Conservation (phyloP, 768 basidiomycete genomes). For the Trametes meyenii region DNA sequence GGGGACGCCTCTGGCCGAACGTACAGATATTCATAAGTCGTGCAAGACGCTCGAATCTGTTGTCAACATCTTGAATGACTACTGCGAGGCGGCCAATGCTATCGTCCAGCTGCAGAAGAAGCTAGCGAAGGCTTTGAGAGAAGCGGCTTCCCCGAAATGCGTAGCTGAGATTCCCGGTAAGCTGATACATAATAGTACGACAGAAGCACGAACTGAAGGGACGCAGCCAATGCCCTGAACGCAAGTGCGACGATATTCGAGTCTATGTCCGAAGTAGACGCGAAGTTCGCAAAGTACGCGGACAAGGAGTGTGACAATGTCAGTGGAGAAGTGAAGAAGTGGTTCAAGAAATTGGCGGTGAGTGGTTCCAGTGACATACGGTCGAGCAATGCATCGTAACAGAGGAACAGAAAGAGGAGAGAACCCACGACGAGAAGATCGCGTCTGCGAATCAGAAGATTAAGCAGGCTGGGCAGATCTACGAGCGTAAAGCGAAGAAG, state of each 20-base stretch:
- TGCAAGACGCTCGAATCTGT: slow-evolving; percentile 77
- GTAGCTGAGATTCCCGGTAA: slow-evolving; percentile 66
- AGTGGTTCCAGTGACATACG: slow-evolving; percentile 29
- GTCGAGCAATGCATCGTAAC: neutral
- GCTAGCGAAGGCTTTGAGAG: slow-evolving; percentile 68
- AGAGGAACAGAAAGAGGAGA: slow-evolving; percentile 71
- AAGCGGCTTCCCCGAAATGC: slow-evolving; percentile 61
- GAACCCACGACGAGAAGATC: slow-evolving; percentile 72
- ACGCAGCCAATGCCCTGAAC: slow-evolving; percentile 66
- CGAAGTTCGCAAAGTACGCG: slow-evolving; percentile 72
- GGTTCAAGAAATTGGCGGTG: slow-evolving; percentile 84
- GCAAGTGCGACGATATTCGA: slow-evolving; percentile 71
- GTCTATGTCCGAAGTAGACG: slow-evolving; percentile 65
- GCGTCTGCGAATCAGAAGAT: slow-evolving; percentile 68
- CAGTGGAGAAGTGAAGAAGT: slow-evolving; percentile 74
- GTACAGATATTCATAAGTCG: slow-evolving; percentile 76
- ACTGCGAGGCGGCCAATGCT: slow-evolving; percentile 68
- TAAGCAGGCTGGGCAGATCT: slow-evolving; percentile 76
- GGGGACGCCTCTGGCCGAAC: slow-evolving; percentile 49
- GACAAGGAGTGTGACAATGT: slow-evolving; percentile 73
- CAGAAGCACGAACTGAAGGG: neutral
- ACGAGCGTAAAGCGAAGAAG: slow-evolving; percentile 83
- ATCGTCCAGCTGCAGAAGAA: slow-evolving; percentile 73
- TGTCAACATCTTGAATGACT: slow-evolving; percentile 68
- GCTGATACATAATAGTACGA: slow-evolving; percentile 21